Evolutionary conservation across 169 alveolate species (phyloP).

Genomic region (Besnoitia besnoiti): DNA sequence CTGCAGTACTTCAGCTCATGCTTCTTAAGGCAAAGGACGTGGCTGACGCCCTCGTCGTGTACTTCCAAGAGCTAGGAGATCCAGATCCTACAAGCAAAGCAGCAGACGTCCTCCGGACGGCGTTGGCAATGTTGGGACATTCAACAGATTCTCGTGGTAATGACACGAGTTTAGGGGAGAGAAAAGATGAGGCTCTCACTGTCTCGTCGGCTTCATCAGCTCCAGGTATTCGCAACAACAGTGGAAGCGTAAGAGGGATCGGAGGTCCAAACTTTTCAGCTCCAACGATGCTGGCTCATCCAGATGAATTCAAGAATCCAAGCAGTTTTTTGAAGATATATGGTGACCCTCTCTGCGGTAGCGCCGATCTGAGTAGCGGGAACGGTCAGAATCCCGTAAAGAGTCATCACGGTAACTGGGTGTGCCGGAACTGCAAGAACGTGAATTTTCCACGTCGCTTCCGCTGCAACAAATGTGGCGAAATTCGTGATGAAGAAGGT

Average conservation of each 20-base stretch:
- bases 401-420: constrained; percentile 79
- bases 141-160: not conserved
- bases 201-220: not conserved
- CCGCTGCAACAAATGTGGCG: constrained; percentile 79
- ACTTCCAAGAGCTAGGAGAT: constrained; percentile 8
- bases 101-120: constrained; percentile 52
- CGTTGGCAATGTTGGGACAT: constrained; percentile 39
- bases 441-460: constrained; percentile 80
- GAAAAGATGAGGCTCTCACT: not conserved
- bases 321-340: constrained; percentile 78
- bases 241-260: constrained; percentile 26
- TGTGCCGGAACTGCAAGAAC: constrained; percentile 77
- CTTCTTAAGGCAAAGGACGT: constrained; percentile 36
- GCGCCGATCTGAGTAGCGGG: not conserved
- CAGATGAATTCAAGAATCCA: constrained; percentile 77
- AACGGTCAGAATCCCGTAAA: constrained; percentile 50
- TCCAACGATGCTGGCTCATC: constrained; percentile 70
- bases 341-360: constrained; percentile 78
- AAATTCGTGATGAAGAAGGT: constrained; percentile 73
- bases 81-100: constrained; percentile 40
- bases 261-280: constrained; percentile 51
- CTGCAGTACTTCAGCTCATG: constrained; percentile 17
- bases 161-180: not conserved
- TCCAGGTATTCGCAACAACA: constrained; percentile 8
- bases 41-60: not conserved